Base-by-base conservation (phyloP, 148 eudicot species). In the Dianthus caryophyllus region DNA sequence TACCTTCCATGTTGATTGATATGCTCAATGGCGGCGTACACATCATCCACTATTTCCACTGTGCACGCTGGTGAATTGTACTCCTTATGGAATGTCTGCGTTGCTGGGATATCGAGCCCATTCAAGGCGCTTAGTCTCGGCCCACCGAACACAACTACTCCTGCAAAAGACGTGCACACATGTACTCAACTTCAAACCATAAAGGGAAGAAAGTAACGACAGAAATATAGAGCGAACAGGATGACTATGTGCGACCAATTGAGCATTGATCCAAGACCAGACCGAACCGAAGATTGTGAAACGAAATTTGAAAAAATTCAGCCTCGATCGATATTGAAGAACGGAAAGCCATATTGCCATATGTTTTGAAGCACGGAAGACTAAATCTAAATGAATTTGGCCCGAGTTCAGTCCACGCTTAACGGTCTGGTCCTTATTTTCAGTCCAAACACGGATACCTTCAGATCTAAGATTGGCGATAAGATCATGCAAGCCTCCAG, bases 1-100 rank as follows among this genome's bases (percentile, higher is more conserved):
- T 79, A 79, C 99, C 99, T 95, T 81, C 99, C 99, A 82, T 90
- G 91, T 33, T 78, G 78, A 75, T 90, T 90, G 64, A 95, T 90
- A 76, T 95, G 99, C 55, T 88, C 83, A 71, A 90, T 85, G 67
- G 99, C 99, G 59, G 81, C 89, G 69, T 73, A 60, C 14, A 95
- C 99, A 80, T 95, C 88, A 72, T 90, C 96, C 50, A 95, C 99
- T 36, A 88, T 81, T 70, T 95, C 99, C 64, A 95, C 80, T 7
- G 99, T 90, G 75, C 99, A 95, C 66, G 96, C 90, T 20, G 83
- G 85, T 43, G 97, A 84, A 72, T 72, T 84, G 74, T 95, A 95
- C 76, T 95, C 99, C 54, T 84, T 87, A 66, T 87, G 97, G 41
- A 90, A 84, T 56, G 99, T 83, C 10, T 58, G 76, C 41, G 87